phyloP scores from a whole-genome alignment of 176 grass and related monocot species.

The Rhipidocladum racemiflorum region DNA sequence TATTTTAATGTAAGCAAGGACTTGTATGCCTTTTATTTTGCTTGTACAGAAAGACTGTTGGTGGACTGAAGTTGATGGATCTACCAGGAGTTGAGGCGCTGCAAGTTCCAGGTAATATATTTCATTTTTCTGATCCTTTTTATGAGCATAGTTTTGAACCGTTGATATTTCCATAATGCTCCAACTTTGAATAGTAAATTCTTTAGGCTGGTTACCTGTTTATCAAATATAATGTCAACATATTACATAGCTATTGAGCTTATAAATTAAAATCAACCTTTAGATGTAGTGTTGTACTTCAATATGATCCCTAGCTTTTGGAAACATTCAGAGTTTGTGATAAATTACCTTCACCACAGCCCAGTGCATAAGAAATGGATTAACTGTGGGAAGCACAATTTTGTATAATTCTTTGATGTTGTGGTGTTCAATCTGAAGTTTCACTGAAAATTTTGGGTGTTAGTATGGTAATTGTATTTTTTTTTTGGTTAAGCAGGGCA shows the following conservation, averaged over 20 bases:
- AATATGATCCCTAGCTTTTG: conserved; percentile 3
- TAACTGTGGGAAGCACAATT: not conserved
- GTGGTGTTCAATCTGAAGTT: not conserved
- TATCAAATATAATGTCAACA: conserved; percentile 6
- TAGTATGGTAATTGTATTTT: conserved; percentile 1
- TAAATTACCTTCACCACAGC: conserved; percentile 10
- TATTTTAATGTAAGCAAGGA: not conserved
- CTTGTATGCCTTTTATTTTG: not conserved
- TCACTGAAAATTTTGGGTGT: not conserved
- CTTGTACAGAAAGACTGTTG: conserved; percentile 76
- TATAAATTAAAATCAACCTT: not conserved
- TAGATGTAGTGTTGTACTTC: not conserved
- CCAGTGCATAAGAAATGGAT: not conserved
- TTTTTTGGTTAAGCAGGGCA: conserved; percentile 53
- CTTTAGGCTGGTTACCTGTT: not conserved
- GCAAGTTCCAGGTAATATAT: conserved; percentile 81
- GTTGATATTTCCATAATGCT: not conserved
- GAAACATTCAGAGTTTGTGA: conserved; percentile 19
- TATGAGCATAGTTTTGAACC: not conserved
- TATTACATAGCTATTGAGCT: not conserved
- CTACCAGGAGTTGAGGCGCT: conserved; percentile 89
- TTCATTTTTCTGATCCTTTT: not conserved
- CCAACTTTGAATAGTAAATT: conserved; percentile 9
- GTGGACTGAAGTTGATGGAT: conserved; percentile 86
- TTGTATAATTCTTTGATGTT: not conserved